Evolutionary conservation across 1,284 basidiomycete genomes (phyloP), one percentile per base, ranked within the genome.

Genomic region (Cystobasidium pallidum): DNA sequence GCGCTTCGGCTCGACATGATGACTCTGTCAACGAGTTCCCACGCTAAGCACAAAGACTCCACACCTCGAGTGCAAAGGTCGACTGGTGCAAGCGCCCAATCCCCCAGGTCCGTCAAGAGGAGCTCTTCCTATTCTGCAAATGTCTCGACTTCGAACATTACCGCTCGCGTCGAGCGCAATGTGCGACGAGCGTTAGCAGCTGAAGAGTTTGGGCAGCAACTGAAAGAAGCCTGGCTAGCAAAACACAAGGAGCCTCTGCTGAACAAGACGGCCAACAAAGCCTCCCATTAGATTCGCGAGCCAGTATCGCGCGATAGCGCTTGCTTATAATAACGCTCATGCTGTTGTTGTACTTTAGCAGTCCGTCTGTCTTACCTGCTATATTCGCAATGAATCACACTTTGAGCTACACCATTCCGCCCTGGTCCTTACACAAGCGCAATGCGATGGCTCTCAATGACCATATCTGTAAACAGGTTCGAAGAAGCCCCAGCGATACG

Each of bases 1-100:
- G 81, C 85, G 0, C 79, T 83, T 28, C 85, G 88, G 41, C 80
- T 91, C 21, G 81, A 86, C 10, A 85, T 84, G 70, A 39, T 43
- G 30, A 43, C 68, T n/a, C 21, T 71, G 30, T 55, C 68, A 11
- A 71, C 58, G 24, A 28, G 36, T 21, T 57, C 54, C 4, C 54
- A 30, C 1, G 32, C 17, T 11, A 57, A 36, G 32, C 54, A 32
- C 24, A 36, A 19, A n/a, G 54, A 34, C 19, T 34, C 54, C 19
- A 57, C 54, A 57, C 54, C 54, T 6, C 24, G 26, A 36, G 30
- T 4, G 19, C 54, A 34, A 32, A 32, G 32, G 19, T 57, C 36
- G 54, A 32, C 24, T 11, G 32, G 32, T 34, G 30, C 8, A n/a
- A 19, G 30, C 3, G 17, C 26, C 30, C 21, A 28, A 55, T 32